Percentiles rank a stretch among this genome's conserved stretches.
Evolutionary conservation across 768 basidiomycete genomes (phyloP).

Genomic region (Suillus bovinus): DNA sequence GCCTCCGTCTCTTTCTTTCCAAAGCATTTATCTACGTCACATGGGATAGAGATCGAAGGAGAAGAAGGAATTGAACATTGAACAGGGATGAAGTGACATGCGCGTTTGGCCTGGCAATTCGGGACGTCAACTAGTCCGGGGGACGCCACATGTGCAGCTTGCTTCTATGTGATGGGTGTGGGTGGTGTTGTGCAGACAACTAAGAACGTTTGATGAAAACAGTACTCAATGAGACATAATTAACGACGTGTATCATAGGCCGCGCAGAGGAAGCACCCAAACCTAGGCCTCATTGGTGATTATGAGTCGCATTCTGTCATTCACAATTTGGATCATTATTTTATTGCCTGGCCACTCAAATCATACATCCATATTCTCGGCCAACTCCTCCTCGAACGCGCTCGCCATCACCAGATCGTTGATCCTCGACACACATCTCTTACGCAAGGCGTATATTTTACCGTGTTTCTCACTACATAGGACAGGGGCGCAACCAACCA

Average conservation of each 20-base stretch:
- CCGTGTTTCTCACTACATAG: background rate
- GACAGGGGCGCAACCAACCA: no score
- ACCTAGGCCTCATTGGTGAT: background rate
- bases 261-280: background rate
- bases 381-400: background rate
- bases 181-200: background rate
- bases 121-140: no score
- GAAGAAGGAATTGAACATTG: background rate
- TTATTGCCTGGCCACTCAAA: background rate
- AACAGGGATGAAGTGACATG: background rate
- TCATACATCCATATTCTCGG: background rate
- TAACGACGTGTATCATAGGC: background rate
- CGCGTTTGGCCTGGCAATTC: no score
- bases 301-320: background rate
- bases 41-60: background rate
- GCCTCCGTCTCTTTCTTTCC: background rate
- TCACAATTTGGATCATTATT: background rate
- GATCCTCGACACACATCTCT: background rate
- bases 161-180: background rate
- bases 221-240: background rate
- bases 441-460: background rate
- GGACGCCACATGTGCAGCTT: no score
- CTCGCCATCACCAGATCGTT: background rate
- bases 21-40: background rate
- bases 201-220: background rate